A percentile compares a stretch with the other conserved stretches of the same genome.
Evolutionary conservation across 2,329 filamentous ascomycete genomes (phyloP).

Genomic region (Diaporthe citri): DNA sequence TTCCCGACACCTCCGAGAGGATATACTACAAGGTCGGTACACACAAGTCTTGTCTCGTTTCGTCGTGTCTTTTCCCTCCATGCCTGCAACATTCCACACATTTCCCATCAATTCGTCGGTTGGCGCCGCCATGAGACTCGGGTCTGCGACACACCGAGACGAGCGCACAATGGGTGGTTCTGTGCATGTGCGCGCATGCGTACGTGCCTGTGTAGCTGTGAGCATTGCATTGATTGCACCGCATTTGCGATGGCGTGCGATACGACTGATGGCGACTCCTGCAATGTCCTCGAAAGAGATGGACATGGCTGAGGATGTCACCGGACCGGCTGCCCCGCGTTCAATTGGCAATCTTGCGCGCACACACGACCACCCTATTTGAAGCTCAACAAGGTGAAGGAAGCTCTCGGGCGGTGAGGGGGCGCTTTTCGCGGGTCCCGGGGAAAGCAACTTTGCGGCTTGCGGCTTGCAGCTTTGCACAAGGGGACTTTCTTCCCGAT

Average conservation of each 20-base stretch:
- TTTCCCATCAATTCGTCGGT: conserved; percentile 38
- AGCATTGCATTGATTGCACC: conserved; percentile 8
- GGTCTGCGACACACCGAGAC: conserved; percentile 6
- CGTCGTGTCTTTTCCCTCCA: conserved; percentile 18
- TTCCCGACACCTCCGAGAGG: conserved; percentile 76
- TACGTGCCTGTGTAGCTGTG: conserved; percentile 10
- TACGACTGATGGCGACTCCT: neutral
- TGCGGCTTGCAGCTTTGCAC: conserved; percentile 17
- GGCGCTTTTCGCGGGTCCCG: conserved; percentile 32
- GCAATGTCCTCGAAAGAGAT: neutral
- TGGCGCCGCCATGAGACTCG: neutral
- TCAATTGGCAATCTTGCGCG: conserved; percentile 16
- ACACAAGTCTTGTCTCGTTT: conserved; percentile 42
- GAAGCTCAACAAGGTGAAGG: neutral
- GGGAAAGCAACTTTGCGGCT: neutral
- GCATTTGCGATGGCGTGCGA: conserved; percentile 10
- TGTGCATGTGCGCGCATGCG: neutral
- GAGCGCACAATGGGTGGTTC: conserved; percentile 12
- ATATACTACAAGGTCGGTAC: conserved; percentile 92
- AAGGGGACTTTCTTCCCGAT: neutral
- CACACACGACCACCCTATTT: neutral
- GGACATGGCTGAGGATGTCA: conserved; percentile 7
- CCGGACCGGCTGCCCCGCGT: conserved; percentile 26
- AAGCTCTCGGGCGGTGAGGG: conserved; percentile 32
- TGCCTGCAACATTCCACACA: conserved; percentile 33